phyloP scores from a whole-genome alignment of 768 basidiomycete species.

The Termitomyces sp. region DNA sequence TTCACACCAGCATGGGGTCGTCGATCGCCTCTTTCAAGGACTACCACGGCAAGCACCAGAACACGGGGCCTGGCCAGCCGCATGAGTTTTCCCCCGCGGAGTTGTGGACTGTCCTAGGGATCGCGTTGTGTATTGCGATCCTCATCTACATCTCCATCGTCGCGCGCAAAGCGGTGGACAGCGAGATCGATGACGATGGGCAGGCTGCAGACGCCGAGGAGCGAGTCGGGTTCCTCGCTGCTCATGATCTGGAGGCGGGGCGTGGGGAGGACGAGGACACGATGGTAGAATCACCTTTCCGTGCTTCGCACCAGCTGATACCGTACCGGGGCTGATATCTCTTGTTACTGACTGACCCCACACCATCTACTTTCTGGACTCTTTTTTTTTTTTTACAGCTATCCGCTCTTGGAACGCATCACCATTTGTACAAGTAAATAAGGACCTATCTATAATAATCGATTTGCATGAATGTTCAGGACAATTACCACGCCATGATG shows the following conservation, averaged over 20 bases:
- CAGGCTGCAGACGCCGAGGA: slow-evolving; percentile 35
- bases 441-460: slow-evolving; percentile 3
- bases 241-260: slow-evolving; percentile 29
- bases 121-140: slow-evolving; percentile 65
- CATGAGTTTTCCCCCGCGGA: slow-evolving; percentile 46
- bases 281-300: slow-evolving; percentile 48
- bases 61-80: slow-evolving; percentile 26
- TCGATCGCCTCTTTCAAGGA: slow-evolving; percentile 82
- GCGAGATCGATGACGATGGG: slow-evolving; percentile 43
- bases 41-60: slow-evolving; percentile 38
- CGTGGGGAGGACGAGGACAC: slow-evolving; percentile 17
- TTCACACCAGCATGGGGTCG: slow-evolving; percentile 85
- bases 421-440: slow-evolving; percentile 10
- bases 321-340: slow-evolving; percentile 10
- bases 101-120: slow-evolving; percentile 64
- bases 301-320: slow-evolving; percentile 22
- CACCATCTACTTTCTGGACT: slow-evolving; percentile 7
- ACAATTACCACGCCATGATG: background rate
- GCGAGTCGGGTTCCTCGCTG: slow-evolving; percentile 45
- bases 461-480: slow-evolving; percentile 3
- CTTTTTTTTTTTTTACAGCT: background rate
- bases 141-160: slow-evolving; percentile 78
- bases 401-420: slow-evolving; percentile 9
- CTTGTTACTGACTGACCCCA: background rate
- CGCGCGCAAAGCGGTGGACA: slow-evolving; percentile 59